Evolutionary conservation across 306 rosid genomes (phyloP), one percentile per base, ranked within the genome.

Genomic region (Pyrus communis): DNA sequence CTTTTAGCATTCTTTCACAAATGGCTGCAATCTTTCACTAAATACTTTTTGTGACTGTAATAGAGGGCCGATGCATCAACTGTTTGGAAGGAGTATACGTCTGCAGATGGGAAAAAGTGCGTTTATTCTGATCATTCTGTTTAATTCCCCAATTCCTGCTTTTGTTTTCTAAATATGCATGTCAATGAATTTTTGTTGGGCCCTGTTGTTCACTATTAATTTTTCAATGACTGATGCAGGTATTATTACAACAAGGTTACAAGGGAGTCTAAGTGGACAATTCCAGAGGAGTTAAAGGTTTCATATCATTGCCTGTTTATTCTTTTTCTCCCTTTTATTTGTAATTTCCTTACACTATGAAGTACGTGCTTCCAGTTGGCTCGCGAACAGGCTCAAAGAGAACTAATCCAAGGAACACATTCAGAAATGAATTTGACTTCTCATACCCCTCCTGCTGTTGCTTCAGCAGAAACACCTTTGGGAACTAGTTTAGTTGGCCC

Each of bases 61-160:
- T 96, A 96, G 99, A 89, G 93, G 81, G 99, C 99, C 7, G 99
- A 96, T 80, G 99, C 99, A 71, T 96, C 99, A 66, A 96, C 99
- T 77, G 98, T 96, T 78, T 96, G 99, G 99, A 96, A 92, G 85
- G 98, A 96, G 76, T 96, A 91, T 82, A 88, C 93, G 40, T 80
- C 99, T 87, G 82, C 96, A 61, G 98, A 92, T 61, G 99, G 99
- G 81, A 96, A 90, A 86, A 96, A 91, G 99, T 95, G 69, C 14
- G 97, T 87, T 73, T 30, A 31, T 82, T 51, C 67, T 61, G 10
- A 23, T 76, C 69, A 64, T 57, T 77, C 76, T 70, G 54, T 72
- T 67, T 80, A 54, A 67, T 75, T 67, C 60, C 42, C 35, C 55
- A 70, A 30, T n/a, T 70, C 58, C 21, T 45, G 33, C 61, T 62